Base-by-base conservation (phyloP, 805 yeast species). In the Saccharomycopsis sp. region DNA sequence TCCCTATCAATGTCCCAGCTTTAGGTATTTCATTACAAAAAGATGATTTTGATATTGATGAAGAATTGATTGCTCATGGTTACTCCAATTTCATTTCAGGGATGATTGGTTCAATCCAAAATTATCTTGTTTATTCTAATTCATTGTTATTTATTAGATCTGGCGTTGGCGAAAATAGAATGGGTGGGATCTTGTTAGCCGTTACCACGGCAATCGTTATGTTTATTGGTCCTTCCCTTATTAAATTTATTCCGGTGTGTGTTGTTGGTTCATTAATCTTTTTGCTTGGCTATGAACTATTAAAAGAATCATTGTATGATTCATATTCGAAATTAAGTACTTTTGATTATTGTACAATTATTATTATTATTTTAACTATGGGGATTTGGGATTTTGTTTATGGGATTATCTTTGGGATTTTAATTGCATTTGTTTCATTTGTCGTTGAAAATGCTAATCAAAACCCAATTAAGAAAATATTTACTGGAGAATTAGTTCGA, bases 1-100 rank as follows among this genome's bases (percentile, higher is more conserved):
- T 93, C 8, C 98, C 98, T 3, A 93, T 93, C 49, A 93, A 93
- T 59, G 97, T 93, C 11, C 98, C 98, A 1, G 97, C 98, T 0
- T 70, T 93, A 38, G 97, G 97, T 0, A 93, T 89, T 14, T 83
- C 95, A 4, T 74, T 86, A 1, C 85, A 86, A 2, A 81, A 85
- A 74, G 93, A 85, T 61, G 65, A 71, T 38, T 77, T 85, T 53
- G 95, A 89, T 59, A 95, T 93, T 33, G 95, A 93, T 61, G 72
- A 89, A 47, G 98, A 93, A 63, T 72, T 93, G 47, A 81, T 90
- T 26, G 97, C 97, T 0, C 98, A 93, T 63, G 98, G 98, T 2
- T 73, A 82, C 49, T 85, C 96, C 4, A 93, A 93, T 59, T 79
- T 83, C 8, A 54, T 93, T 4, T 82, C 95, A 39, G 98, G 97